These are phyloP conservation scores for Anisodus acutangulus DNA, from an alignment of 257 asterid genomes.

Conservation along the genomic window DNA sequence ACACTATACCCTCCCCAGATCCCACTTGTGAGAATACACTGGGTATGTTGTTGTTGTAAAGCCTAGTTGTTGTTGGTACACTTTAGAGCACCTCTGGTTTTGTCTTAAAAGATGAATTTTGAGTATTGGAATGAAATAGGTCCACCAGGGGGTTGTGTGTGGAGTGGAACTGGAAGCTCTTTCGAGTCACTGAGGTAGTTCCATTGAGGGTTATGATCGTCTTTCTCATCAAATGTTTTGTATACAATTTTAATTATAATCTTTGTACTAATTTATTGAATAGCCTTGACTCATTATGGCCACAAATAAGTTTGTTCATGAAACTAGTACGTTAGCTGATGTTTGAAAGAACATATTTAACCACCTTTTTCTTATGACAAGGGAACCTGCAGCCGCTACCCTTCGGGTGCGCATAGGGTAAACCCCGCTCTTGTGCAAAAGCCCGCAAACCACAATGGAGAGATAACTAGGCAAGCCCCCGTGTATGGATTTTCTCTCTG, in stretches of 20 bases:
- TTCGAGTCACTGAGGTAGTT: not conserved
- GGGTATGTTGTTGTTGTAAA: too few relatives aligned
- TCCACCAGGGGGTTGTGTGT: not conserved
- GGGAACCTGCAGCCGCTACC: too few relatives aligned
- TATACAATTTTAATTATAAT: not conserved
- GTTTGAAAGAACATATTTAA: slow-evolving; percentile 17
- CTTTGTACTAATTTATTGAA: not conserved
- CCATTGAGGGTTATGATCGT: not conserved
- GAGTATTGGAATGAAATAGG: not conserved
- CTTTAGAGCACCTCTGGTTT: not conserved
- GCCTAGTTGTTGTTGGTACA: too few relatives aligned
- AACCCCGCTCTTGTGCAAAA: too few relatives aligned
- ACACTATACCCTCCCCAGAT: too few relatives aligned
- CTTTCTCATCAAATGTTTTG: not conserved
- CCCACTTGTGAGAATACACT: too few relatives aligned
- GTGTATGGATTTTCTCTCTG: not conserved
- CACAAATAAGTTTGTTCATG: not conserved
- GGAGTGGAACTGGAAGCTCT: not conserved
- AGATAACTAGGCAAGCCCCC: too few relatives aligned
- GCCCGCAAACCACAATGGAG: too few relatives aligned
- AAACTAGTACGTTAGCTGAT: not conserved
- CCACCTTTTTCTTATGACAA: not conserved
- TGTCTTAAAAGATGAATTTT: not conserved
- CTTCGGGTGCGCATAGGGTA: too few relatives aligned
- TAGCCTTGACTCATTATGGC: not conserved